Base-by-base conservation (phyloP, 495 filamentous ascomycete genomes). In the Podospora pseudoanserina region DNA sequence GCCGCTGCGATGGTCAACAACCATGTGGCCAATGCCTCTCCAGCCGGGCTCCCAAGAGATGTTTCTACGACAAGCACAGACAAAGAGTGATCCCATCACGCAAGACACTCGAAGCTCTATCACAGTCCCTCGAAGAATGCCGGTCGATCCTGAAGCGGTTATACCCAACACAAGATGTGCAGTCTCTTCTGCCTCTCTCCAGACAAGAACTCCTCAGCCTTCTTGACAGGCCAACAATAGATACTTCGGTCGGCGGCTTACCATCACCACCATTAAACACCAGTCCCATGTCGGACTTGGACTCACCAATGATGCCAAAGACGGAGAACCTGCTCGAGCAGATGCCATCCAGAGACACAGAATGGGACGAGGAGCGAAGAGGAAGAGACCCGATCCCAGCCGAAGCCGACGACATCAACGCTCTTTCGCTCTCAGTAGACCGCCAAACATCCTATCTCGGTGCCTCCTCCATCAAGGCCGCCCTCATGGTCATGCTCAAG, bases 321-420 rank as follows among this genome's bases (percentile, higher is more conserved):
- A 73, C 77, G 0, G 82, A 85, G 60, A 83, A 82, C 68, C 75
- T 86, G 67, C 77, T 86, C 60, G 85, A 87, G 71, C 84, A 87
- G 72, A 83, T 87, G 65, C 84, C 85, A 0, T 77, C 77, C 34
- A 73, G 82, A 63, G 83, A 86, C 71, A 79, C 83, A 58, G 84
- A 87, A 75, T 87, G 85, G 85, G 85, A 87, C 66, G 85, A 87
- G 69, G 85, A 87, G 63, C 75, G 84, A 30, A 73, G 85, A 60
- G 83, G 80, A 59, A 76, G 82, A 60, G 87, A 89, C 65, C 78
- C 85, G 26, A 84, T 91, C 59, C 88, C 89, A 32, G 85, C 82
- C 62, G 88, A 93, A 67, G 88, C 90, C 0, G 91, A 94, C 76
- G 91, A 94, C 77, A 90, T 94, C 61, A 93, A 93, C 74, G 90